Conservation (phyloP, 805 yeast species). For the Wickerhamomyces xylosicus region DNA sequence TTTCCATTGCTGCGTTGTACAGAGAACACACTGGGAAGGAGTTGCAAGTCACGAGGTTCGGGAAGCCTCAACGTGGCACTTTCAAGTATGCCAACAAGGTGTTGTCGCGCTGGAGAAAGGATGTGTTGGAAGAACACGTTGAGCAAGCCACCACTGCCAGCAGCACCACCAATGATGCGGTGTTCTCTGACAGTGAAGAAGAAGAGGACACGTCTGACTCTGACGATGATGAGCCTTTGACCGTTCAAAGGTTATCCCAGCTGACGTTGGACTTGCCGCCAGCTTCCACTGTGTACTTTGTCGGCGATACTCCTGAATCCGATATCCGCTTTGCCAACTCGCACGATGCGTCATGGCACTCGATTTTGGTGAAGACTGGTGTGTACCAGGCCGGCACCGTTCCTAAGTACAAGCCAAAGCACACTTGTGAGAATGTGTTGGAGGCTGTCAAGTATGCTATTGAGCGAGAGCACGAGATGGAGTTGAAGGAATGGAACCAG, state of each 20-base stretch:
- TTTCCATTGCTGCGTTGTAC: constrained; percentile 75
- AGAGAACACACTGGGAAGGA: constrained; percentile 79
- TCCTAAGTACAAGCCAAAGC: constrained; percentile 74
- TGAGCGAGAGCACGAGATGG: constrained; percentile 68
- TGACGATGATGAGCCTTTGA: constrained; percentile 33
- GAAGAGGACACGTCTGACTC: constrained; percentile 17
- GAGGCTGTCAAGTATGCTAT: constrained; percentile 79
- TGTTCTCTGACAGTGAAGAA: constrained; percentile 14
- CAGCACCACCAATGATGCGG: constrained; percentile 23
- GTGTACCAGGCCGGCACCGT: constrained; percentile 73
- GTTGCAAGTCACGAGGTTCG: constrained; percentile 71
- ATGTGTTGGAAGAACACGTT: constrained; percentile 65
- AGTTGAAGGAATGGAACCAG: constrained; percentile 66
- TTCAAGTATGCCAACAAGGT: constrained; percentile 77
- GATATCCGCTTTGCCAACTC: constrained; percentile 83
- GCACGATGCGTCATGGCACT: constrained; percentile 77
- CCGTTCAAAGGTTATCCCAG: constrained; percentile 34
- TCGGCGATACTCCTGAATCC: constrained; percentile 85
- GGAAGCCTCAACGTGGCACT: constrained; percentile 85
- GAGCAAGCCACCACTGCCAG: constrained; percentile 40
- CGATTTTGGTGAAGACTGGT: constrained; percentile 80
- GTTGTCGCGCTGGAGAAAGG: constrained; percentile 67
- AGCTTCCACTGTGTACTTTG: constrained; percentile 79
- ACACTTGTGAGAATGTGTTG: constrained; percentile 60
- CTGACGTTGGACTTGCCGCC: constrained; percentile 56